Percentiles rank a stretch among this genome's conserved stretches.
phyloP scores from a whole-genome alignment of 768 basidiomycete genomes.

The Coprinopsis cinerea region DNA sequence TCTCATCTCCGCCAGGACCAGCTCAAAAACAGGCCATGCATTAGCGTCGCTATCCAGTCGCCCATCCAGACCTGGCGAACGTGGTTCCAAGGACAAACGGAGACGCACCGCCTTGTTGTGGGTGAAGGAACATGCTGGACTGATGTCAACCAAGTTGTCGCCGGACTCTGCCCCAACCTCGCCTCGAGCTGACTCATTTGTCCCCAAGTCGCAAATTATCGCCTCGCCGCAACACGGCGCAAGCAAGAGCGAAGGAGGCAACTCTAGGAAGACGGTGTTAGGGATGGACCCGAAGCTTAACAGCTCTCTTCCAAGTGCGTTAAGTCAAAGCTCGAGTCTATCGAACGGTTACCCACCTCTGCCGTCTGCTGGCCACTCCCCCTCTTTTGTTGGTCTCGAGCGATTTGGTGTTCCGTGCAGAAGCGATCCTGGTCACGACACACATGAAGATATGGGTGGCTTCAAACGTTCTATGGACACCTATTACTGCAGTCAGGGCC shows the following conservation, averaged over 20 bases:
- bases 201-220: not conserved
- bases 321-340: not conserved
- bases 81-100: slow-evolving; percentile 3
- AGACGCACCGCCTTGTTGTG: slow-evolving; percentile 7
- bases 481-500: not conserved
- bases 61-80: not conserved
- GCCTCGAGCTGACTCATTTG: not conserved
- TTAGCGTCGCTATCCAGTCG: not conserved
- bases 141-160: not conserved
- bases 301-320: not conserved
- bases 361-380: not conserved
- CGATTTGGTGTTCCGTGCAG: not conserved
- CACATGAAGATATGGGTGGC: not conserved
- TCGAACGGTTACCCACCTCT: not conserved
- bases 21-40: not conserved
- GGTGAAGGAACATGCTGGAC: slow-evolving; percentile 6
- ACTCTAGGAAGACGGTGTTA: not conserved
- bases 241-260: not conserved
- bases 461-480: not conserved
- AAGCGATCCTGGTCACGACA: not conserved
- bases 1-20: not conserved
- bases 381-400: not conserved
- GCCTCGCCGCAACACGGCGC: not conserved
- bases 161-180: not conserved
- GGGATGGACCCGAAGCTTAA: not conserved